Base-by-base conservation (phyloP, 2,329 filamentous ascomycete genomes). In the Colletotrichum sp. region DNA sequence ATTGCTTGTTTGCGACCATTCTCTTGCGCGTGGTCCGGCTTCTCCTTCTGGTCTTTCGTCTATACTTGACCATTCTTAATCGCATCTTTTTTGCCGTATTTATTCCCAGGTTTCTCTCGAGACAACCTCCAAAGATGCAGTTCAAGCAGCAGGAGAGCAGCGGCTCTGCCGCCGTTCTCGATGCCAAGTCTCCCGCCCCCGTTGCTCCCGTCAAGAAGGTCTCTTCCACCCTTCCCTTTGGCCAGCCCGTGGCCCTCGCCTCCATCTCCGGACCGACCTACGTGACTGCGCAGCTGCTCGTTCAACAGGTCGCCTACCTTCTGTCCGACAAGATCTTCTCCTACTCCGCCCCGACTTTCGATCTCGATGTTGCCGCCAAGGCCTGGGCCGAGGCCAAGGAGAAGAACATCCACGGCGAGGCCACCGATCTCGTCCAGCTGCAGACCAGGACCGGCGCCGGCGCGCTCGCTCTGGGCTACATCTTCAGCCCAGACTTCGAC, bases 321-420 rank as follows among this genome's bases (percentile, higher is more conserved):
- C 90, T 99, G 77, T 99, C 96, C 72, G 96, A 99, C 89, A 98
- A 98, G 90, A 93, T 99, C 87, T 99, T 98, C 88, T 95, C 96
- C 72, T 99, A 98, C 89, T 99, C 96, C 4, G 95, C 96, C 32
- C 95, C 98, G 82, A 95, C 95, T 16, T 99, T 98, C 82, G 95
- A 98, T 83, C 91, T 99, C 78, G 96, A 99, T 84, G 86, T 93
- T 77, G 95, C 96, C 63, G 93, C 95, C 70, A 94, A 93, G 85
- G 86, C 92, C 79, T 99, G 97, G 97, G 90, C 92, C 66, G 85
- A 87, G 32, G 87, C 91, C 77, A 88, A 91, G 77, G 93, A 95
- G 83, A 89, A 90, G 83, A 99, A 99, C 88, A 92, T 94, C 78
- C 93, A 96, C 86, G 95, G 95, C 80, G 94, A 96, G 82, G 87